Conservation (phyloP, 2,329 filamentous ascomycete genomes). For the Hypoxylon sp. region DNA sequence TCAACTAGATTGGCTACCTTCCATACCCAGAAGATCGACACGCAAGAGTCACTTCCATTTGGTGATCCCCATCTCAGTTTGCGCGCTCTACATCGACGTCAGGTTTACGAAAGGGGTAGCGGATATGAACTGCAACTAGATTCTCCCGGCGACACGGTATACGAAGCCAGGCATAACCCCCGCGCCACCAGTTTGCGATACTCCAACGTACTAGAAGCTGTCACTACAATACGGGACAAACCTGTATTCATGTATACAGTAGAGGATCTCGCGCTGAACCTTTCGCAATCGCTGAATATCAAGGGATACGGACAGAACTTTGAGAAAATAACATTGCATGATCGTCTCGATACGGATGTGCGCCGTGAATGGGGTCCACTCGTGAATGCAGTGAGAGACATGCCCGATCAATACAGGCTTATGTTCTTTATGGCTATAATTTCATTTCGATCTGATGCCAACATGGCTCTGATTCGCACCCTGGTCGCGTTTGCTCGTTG, state of each 20-base stretch:
- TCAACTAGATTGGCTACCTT: conserved; percentile 52
- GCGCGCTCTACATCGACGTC: conserved; percentile 49
- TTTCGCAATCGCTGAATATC: conserved; percentile 45
- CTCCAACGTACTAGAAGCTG: conserved; percentile 41
- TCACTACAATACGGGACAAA: conserved; percentile 28
- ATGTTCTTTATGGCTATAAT: conserved; percentile 50
- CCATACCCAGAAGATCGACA: not conserved
- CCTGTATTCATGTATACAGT: conserved; percentile 42
- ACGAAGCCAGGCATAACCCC: conserved; percentile 43
- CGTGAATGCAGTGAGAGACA: conserved; percentile 42
- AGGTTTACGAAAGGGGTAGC: conserved; percentile 47
- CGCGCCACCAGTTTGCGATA: conserved; percentile 40
- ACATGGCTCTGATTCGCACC: conserved; percentile 48
- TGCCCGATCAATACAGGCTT: conserved; percentile 29
- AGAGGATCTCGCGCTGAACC: conserved; percentile 39
- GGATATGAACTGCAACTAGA: conserved; percentile 22
- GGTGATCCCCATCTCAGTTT: conserved; percentile 44
- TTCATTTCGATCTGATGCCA: conserved; percentile 47
- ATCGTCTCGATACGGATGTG: conserved; percentile 46
- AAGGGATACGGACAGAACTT: conserved; percentile 44
- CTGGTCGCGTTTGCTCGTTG: conserved; percentile 63
- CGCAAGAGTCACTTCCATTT: not conserved
- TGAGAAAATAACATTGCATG: conserved; percentile 45
- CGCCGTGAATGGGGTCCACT: conserved; percentile 49
- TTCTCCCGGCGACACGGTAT: conserved; percentile 28